These are phyloP conservation scores for Buddleja alternifolia DNA, from an alignment of 257 asterid genomes.

Conservation along the genomic window DNA sequence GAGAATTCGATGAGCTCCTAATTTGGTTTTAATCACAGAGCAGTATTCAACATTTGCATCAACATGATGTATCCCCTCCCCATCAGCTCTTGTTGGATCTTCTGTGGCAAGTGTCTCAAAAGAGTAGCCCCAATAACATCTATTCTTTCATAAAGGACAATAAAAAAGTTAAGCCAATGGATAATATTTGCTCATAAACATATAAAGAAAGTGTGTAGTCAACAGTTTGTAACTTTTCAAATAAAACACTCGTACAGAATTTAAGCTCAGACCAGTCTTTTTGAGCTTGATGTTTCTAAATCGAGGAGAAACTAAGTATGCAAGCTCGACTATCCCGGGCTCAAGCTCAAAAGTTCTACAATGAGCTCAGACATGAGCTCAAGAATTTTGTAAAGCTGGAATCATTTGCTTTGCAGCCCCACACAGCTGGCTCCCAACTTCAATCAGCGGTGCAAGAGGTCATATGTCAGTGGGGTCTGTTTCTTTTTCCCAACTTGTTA, in stretches of 20 bases:
- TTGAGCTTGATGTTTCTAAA: not conserved
- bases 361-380: not conserved
- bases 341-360: not conserved
- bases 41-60: constrained; percentile 95
- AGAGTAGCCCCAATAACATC: constrained; percentile 95
- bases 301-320: not conserved
- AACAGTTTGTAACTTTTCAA: not conserved
- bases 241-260: not conserved
- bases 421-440: not conserved
- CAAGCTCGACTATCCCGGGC: not conserved
- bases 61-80: constrained; percentile 84
- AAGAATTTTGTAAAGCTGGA: constrained; percentile 1
- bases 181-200: not conserved
- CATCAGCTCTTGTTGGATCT: constrained; percentile 87
- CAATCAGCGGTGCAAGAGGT: constrained; percentile 6
- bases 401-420: not conserved
- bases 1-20: constrained; percentile 94
- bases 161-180: constrained; percentile 1
- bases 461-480: not conserved
- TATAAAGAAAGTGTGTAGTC: not conserved
- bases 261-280: not conserved
- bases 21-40: constrained; percentile 85
- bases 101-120: constrained; percentile 97
- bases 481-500: constrained; percentile 1
- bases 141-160: constrained; percentile 24